Evolutionary conservation across 768 basidiomycete genomes (phyloP).

Genomic region (Lentinula edodes): DNA sequence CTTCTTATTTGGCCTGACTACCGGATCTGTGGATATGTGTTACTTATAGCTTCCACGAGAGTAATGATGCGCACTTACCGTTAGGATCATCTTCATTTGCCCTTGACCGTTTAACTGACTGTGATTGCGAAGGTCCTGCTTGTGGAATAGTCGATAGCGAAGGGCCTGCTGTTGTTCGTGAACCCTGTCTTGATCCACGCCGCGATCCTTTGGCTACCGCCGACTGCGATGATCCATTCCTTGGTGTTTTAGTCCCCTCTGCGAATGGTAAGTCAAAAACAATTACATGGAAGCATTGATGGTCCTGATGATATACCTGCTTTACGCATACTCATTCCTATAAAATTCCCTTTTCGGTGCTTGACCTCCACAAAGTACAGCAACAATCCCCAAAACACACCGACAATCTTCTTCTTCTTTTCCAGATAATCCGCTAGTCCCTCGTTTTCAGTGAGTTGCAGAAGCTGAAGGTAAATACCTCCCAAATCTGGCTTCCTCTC

Average conservation of each 20-base stretch:
- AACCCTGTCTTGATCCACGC: background rate
- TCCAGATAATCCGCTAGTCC: background rate
- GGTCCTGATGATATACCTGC: background rate
- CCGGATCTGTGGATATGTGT: too few species aligned
- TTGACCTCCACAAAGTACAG: background rate
- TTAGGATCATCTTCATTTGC: background rate
- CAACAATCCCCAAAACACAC: background rate
- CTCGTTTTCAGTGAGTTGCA: background rate
- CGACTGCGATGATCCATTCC: background rate
- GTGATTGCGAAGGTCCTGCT: background rate
- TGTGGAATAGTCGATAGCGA: background rate
- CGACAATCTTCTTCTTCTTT: background rate
- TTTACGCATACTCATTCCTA: background rate
- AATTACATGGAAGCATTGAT: background rate
- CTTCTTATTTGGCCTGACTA: too few species aligned
- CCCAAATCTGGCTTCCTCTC: too few species aligned
- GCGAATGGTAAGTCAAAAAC: too few species aligned
- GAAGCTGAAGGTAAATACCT: background rate
- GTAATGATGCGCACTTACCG: too few species aligned
- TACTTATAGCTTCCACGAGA: too few species aligned
- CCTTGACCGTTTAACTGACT: background rate
- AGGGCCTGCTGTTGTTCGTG: background rate
- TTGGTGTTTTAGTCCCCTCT: background rate
- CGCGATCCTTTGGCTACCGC: too few species aligned
- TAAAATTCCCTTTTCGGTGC: background rate